Evolutionary conservation across 306 rosid genomes (phyloP).

Genomic region (Alnus rubra): DNA sequence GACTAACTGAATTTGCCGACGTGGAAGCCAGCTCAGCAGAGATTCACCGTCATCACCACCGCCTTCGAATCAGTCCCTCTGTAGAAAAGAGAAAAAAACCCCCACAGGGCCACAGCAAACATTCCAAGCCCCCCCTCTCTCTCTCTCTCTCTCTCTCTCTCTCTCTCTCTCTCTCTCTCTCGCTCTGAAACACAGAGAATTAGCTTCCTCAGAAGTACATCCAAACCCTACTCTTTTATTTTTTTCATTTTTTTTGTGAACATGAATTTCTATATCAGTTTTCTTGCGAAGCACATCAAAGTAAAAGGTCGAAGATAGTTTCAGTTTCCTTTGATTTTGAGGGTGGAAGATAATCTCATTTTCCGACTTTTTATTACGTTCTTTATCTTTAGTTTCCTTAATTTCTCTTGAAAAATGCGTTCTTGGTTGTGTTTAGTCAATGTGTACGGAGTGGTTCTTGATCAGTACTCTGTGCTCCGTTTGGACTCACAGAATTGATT

Average conservation of each 20-base stretch:
- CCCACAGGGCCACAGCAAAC: slow-evolving; percentile 8
- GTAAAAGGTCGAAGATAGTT: not conserved
- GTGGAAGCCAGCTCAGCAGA: slow-evolving; percentile 22
- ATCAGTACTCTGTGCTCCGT: slow-evolving; percentile 7
- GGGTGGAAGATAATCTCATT: not conserved
- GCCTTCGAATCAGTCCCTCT: not conserved
- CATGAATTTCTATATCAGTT: not conserved
- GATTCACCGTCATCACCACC: not conserved
- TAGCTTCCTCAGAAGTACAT: slow-evolving; percentile 6
- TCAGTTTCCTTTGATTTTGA: not conserved
- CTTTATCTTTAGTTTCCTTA: not conserved
- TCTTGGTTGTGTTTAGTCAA: slow-evolving; percentile 13
- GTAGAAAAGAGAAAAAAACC: not conserved
- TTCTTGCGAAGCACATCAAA: not conserved
- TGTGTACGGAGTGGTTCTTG: not conserved
- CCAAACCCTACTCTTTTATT: not conserved
- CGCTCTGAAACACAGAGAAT: slow-evolving; percentile 2
- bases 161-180: slow-evolving; percentile 28
- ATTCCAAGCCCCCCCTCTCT: slow-evolving; percentile 18
- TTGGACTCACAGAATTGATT: slow-evolving; percentile 33
- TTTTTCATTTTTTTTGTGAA: not conserved
- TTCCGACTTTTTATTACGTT: not conserved
- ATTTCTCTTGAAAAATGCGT: not conserved
- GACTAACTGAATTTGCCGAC: slow-evolving; percentile 27
- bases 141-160: too few relatives aligned